These are phyloP conservation scores for Colletotrichum scovillei DNA, from an alignment of 2,329 filamentous ascomycete genomes.

Conservation along the genomic window DNA sequence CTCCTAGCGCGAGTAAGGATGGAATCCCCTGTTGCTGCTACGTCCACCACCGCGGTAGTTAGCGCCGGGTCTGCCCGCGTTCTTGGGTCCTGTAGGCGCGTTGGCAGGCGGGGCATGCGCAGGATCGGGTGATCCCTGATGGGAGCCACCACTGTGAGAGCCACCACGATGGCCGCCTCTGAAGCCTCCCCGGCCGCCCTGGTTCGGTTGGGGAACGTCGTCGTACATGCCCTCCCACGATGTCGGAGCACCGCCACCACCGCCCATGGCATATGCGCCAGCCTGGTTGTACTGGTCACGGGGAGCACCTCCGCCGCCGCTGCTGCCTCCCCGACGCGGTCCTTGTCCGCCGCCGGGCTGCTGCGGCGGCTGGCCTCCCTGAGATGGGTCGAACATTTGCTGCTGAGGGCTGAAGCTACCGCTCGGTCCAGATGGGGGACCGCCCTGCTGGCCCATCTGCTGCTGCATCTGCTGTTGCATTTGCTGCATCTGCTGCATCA, in stretches of 20 bases:
- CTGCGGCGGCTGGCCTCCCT: slow-evolving; percentile 37
- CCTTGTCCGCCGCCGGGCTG: slow-evolving; percentile 36
- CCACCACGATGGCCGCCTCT: slow-evolving; percentile 44
- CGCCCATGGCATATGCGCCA: slow-evolving; percentile 49
- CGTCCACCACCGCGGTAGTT: slow-evolving; percentile 94
- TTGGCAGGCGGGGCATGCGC: slow-evolving; percentile 63
- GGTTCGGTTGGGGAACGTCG: slow-evolving; percentile 84
- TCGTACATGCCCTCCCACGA: slow-evolving; percentile 99
- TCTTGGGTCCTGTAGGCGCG: slow-evolving; percentile 94
- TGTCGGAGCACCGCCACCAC: slow-evolving; percentile 73
- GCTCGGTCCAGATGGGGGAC: slow-evolving; percentile 37
- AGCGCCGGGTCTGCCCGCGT: slow-evolving; percentile 88
- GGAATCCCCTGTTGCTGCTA: slow-evolving; percentile 79
- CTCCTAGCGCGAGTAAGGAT: slow-evolving; percentile 72
- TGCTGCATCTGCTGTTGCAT: slow-evolving; percentile 61
- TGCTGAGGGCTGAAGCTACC: slow-evolving; percentile 41
- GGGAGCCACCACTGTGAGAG: slow-evolving; percentile 54
- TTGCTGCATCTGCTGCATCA: slow-evolving; percentile 74
- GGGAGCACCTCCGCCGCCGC: slow-evolving; percentile 32
- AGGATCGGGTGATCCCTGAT: slow-evolving; percentile 54
- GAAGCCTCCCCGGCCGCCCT: slow-evolving; percentile 57
- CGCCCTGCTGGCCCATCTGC: slow-evolving; percentile 33
- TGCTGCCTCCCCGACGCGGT: slow-evolving; percentile 43
- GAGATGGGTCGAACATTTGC: slow-evolving; percentile 38
- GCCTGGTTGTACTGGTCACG: slow-evolving; percentile 43